phyloP scores from a whole-genome alignment of 345 rosid species.

The Brassica incana region DNA sequence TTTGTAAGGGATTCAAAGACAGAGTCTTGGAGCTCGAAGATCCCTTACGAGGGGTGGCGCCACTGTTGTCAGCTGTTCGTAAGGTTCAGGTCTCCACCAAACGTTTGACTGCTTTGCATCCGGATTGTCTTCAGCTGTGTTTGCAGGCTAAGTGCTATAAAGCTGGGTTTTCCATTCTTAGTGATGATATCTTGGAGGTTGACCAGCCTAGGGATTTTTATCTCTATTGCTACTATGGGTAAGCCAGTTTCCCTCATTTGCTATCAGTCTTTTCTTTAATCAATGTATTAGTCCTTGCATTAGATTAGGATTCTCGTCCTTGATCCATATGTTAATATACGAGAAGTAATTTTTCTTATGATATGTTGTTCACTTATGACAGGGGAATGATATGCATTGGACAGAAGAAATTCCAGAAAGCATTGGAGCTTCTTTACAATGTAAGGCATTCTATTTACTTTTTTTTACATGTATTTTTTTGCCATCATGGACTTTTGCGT shows the following conservation, averaged over 20 bases:
- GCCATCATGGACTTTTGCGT: neutral
- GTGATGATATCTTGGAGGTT: constrained; percentile 84
- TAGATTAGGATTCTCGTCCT: neutral
- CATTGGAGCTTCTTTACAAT: constrained; percentile 89
- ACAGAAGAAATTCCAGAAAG: constrained; percentile 72
- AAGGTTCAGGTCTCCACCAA: constrained; percentile 75
- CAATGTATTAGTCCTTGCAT: neutral
- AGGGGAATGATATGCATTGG: constrained; percentile 99
- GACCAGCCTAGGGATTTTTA: constrained; percentile 87
- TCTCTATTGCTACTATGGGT: constrained; percentile 96
- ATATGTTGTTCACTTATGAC: constrained; percentile 23
- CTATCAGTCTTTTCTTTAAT: neutral
- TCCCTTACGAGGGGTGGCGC: constrained; percentile 74
- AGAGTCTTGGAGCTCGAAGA: constrained; percentile 58
- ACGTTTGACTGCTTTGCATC: constrained; percentile 85
- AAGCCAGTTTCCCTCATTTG: constrained; percentile 35
- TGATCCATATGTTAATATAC: constrained; percentile 1
- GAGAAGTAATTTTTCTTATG: neutral
- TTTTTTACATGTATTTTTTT: neutral
- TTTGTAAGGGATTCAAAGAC: constrained; percentile 87
- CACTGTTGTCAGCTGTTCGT: constrained; percentile 65
- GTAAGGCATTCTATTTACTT: constrained; percentile 37
- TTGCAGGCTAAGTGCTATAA: constrained; percentile 73
- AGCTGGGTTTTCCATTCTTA: constrained; percentile 71
- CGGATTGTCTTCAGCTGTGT: constrained; percentile 86